Base-by-base conservation (phyloP, 305 asterid species). In the Fraxinus xanthoxyloides region DNA sequence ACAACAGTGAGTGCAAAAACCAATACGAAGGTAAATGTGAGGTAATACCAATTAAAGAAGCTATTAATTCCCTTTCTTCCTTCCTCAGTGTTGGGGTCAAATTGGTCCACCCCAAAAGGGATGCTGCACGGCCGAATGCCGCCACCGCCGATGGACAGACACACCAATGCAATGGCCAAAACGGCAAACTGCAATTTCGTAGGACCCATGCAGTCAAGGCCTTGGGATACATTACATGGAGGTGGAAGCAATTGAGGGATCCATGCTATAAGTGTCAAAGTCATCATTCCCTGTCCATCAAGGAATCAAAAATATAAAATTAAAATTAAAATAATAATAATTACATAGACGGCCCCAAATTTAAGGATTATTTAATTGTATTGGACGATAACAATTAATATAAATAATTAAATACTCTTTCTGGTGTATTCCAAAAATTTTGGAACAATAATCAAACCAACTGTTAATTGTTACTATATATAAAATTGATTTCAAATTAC, bases 61-160 rank as follows among this genome's bases (percentile, higher is more conserved):
- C 98, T 94, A 75, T 84, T 89, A 69, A 95, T 94, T 6, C 93
- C 97, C 59, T 84, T 88, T 9, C 98, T 82, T 8, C 99, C 98
- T 77, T 90, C 90, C 9, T 87, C 91, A 0, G 98, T 92, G 1
- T 81, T 28, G 2, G 92, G 36, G 26, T 95, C 98, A 26, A 95
- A 95, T 43, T 95, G 99, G 78, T 95, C 99, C 3, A 93, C 98
- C 0, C 99, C 98, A 75, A 95, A 95, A 0, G 98, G 98, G 19
- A 95, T 81, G 83, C 94, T 94, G 89, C 99, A 95, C 0, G 99
- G 99, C 86, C 98, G 79, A 17, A 95, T 94, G 19, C 99, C 99
- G 8, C 88, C 93, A 0, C 97, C 34, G 2, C 95, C 99, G 13
- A 95, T 76, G 38, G 98, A 74, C 2, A 94, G 85, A 23, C 82